Base-by-base conservation (phyloP, 148 eudicot species). In the Fagopyrum tataricum region DNA sequence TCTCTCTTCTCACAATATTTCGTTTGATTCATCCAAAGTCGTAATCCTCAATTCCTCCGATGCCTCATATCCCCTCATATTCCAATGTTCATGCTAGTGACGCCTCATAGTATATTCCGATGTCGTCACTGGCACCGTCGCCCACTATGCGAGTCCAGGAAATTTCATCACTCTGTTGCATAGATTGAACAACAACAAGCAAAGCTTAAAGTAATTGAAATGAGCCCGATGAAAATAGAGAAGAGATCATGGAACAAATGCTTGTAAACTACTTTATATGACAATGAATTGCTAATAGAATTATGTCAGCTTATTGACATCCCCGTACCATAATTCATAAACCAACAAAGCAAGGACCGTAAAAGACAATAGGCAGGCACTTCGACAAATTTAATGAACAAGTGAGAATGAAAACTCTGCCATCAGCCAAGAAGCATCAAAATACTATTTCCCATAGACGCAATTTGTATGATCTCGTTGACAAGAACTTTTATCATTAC, bases 121-220 rank as follows among this genome's bases (percentile, higher is more conserved):
- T n/a, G n/a, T n/a, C n/a, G n/a, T n/a, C n/a, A n/a, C n/a, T n/a
- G n/a, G n/a, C n/a, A n/a, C n/a, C n/a, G n/a, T n/a, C n/a, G n/a
- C n/a, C n/a, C n/a, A n/a, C n/a, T n/a, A n/a, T n/a, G n/a, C n/a
- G n/a, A n/a, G n/a, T n/a, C n/a, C n/a, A n/a, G n/a, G n/a, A n/a
- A n/a, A n/a, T n/a, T n/a, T n/a, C n/a, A n/a, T n/a, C n/a, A n/a
- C n/a, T n/a, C n/a, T n/a, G n/a, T n/a, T 17, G 46, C 59, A 48
- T 72, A 79, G 46, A 31, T 56, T 48, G 51, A 75, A 44, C 26
- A 61, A 44, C 46, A 61, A 70, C 23, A 26, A n/a, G 72, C 52
- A 31, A 44, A 56, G 21, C 6, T n/a, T 49, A 68, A 40, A 26
- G 15, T 4, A 5, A 20, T 41, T 70, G 6, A 13, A 37, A 1